Conservation (phyloP, 345 rosid species). For the Syzygium oleosum region DNA sequence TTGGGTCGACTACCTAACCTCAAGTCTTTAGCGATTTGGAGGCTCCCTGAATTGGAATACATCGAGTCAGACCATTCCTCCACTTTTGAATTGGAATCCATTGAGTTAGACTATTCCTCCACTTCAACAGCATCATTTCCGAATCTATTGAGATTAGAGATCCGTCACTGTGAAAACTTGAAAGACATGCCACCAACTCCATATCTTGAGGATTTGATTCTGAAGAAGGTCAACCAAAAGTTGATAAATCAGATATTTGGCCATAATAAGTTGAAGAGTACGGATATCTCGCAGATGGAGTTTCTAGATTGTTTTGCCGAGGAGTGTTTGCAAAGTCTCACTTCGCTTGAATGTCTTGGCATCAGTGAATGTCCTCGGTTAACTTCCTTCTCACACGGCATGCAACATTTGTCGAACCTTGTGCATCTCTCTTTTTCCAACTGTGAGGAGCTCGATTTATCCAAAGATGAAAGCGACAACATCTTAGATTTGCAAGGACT, state of each 20-base stretch:
- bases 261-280: slow-evolving; percentile 9
- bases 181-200: not conserved
- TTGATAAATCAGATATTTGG: slow-evolving; percentile 9
- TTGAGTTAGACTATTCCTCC: not conserved
- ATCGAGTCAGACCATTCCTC: not conserved
- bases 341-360: not conserved
- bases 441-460: not conserved
- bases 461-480: not conserved
- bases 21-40: not conserved
- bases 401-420: not conserved
- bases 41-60: slow-evolving; percentile 4
- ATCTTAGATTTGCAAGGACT: not conserved
- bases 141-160: not conserved
- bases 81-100: no score
- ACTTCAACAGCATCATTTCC: not conserved
- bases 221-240: not conserved
- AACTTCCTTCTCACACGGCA: not conserved
- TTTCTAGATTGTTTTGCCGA: slow-evolving; percentile 4
- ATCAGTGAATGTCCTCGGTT: not conserved
- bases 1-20: slow-evolving; percentile 16
- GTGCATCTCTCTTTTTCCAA: rapidly evolving
- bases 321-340: not conserved
- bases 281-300: rapidly evolving
- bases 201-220: not conserved
- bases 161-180: not conserved